A percentile compares a stretch with the other conserved stretches of the same genome.
Conservation (phyloP, 2,329 filamentous ascomycete genomes). For the Penicillium sp. region DNA sequence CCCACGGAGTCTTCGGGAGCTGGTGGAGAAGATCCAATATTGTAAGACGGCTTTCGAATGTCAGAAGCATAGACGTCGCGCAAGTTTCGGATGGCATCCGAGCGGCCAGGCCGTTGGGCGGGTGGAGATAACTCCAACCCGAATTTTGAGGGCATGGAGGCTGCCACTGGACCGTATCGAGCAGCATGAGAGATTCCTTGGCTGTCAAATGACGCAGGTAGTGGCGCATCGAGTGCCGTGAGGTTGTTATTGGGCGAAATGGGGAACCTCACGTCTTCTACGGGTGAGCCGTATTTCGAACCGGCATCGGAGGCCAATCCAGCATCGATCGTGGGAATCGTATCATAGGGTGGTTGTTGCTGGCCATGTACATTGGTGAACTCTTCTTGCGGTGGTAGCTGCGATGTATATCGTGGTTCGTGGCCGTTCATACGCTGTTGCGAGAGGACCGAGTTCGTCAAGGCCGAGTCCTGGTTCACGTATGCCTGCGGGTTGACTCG, state of each 20-base stretch:
- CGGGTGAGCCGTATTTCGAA: conserved; percentile 74
- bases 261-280: conserved; percentile 68
- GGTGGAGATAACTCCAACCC: conserved; percentile 74
- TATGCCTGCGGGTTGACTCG: conserved; percentile 61
- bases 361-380: conserved; percentile 40
- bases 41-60: conserved; percentile 54
- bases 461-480: conserved; percentile 60
- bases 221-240: conserved; percentile 87
- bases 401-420: conserved; percentile 40
- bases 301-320: conserved; percentile 54
- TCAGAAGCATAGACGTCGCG: conserved; percentile 65
- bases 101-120: conserved; percentile 60
- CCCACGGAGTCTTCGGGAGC: conserved; percentile 62
- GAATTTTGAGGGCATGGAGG: conserved; percentile 88
- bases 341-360: conserved; percentile 44
- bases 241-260: conserved; percentile 71
- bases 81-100: conserved; percentile 56
- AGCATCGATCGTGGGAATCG: conserved; percentile 53
- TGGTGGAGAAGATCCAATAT: conserved; percentile 54
- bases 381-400: conserved; percentile 38
- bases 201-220: conserved; percentile 93
- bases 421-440: conserved; percentile 53
- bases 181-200: conserved; percentile 91
- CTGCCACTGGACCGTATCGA: conserved; percentile 81
- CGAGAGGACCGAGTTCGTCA: conserved; percentile 66